Base-by-base conservation (phyloP, 2,329 filamentous ascomycete genomes). In the Pseudocercospora musae region DNA sequence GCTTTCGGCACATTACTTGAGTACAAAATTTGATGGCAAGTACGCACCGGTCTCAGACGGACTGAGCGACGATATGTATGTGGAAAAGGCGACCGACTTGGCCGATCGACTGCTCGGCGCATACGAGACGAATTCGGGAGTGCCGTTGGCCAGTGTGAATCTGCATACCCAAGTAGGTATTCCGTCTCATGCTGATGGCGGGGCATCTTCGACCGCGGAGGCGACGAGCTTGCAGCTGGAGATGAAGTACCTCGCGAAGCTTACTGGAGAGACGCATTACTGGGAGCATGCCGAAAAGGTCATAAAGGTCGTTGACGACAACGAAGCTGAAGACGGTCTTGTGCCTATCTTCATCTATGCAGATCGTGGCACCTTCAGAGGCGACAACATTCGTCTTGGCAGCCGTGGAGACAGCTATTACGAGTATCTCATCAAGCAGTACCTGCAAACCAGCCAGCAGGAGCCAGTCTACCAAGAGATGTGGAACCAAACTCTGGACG, bases 391-490 rank as follows among this genome's bases (percentile, higher is more conserved):
- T 71, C 90, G 95, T 18, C 83, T 98, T 21, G 95, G 95, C 42
- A 97, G 92, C 75, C 87, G 95, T 64, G 95, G 95, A 50, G 95
- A 99, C 79, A 97, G 93, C 53, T 99, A 98, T 79, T 99, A 99
- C 78, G 92, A 99, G 78, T 99, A 99, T 76, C 86, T 99, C 56
- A 96, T 98, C 81, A 99, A 99, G 80, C 95, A 99, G 76, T 98
- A 96, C 74, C 83, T 97, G 20, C 95, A 99, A 77, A 99, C 95
- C 11, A 91, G 90, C 60, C 87, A 90, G 74, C 83, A 93, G 72
- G 94, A 99, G 75, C 82, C 87, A 0, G 79, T 98, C 15, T 99
- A 99, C 77, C 82, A 88, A 67, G 90, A 95, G 13, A 91, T 99
- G 87, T 99, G 96, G 93, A 84, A 94, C 42, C 90, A 99, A 74